A percentile compares a stretch with the other conserved stretches of the same genome.
phyloP scores from a whole-genome alignment of 345 rosid species.

The Arabidopsis suecica region DNA sequence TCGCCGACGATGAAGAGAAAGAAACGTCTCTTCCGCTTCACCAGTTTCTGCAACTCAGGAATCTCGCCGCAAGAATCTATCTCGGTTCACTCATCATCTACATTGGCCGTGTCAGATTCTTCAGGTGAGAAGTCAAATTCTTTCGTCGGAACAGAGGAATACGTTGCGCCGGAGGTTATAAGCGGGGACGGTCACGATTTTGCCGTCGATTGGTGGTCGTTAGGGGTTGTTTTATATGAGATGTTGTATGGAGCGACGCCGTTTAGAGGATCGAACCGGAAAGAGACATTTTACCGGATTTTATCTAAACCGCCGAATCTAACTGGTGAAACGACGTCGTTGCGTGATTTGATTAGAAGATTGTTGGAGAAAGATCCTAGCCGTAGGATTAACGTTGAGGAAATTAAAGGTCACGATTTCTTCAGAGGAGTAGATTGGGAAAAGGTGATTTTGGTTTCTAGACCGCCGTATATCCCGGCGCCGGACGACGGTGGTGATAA shows the following conservation, averaged over 20 bases:
- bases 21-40: slow-evolving; percentile 43
- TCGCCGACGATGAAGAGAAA: background rate
- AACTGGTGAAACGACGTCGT: slow-evolving; percentile 70
- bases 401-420: slow-evolving; percentile 72
- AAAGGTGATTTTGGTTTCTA: slow-evolving; percentile 46
- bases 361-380: slow-evolving; percentile 72
- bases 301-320: slow-evolving; percentile 62
- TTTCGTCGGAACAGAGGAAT: slow-evolving; percentile 94
- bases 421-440: slow-evolving; percentile 73
- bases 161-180: slow-evolving; percentile 87
- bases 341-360: slow-evolving; percentile 66
- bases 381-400: slow-evolving; percentile 60
- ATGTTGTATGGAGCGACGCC: slow-evolving; percentile 92
- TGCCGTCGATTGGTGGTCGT: slow-evolving; percentile 92
- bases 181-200: slow-evolving; percentile 81
- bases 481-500: slow-evolving; percentile 11
- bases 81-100: slow-evolving; percentile 38
- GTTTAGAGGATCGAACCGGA: slow-evolving; percentile 68
- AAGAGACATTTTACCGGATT: slow-evolving; percentile 72
- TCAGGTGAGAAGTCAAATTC: slow-evolving; percentile 66
- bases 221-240: slow-evolving; percentile 83
- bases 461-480: slow-evolving; percentile 80
- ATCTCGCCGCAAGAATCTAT: slow-evolving; percentile 47
- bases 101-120: slow-evolving; percentile 3
- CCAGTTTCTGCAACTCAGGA: slow-evolving; percentile 48